Evolutionary conservation across 345 rosid genomes (phyloP), one percentile per base, ranked within the genome.

Genomic region (Erodium maritimum): DNA sequence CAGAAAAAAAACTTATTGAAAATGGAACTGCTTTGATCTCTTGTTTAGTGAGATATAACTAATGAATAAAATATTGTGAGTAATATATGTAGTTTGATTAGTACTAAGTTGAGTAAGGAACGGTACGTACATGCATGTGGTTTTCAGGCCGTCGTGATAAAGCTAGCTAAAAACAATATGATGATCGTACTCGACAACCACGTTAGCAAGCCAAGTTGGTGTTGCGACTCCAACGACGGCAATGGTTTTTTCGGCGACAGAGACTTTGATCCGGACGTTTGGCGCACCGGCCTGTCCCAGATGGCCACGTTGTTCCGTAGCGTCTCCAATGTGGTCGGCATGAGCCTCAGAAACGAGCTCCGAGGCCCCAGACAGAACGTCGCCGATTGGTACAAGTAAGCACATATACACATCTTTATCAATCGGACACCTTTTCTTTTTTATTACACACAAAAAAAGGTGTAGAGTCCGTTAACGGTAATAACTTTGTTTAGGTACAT

Each of bases 171-270:
- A 8, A 21, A 62, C 25, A 33, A 23, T 2, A 48, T 72, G 33
- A 72, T 72, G 76, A 63, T 67, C 5, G 22, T 60, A 9, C 55
- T 68, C 0, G 73, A 72, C 25, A 72, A 72, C 56, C 76, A 68
- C 22, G 52, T 72, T 13, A 72, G 69, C 50, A 64, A 58, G 37
- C 67, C 69, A 0, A 58, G 63, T 19, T 67, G 72, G 76, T 72
- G 73, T 34, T 72, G 76, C 19, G 11, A 52, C 13, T 17, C 19
- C 0, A 9, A 23, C 0, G 76, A 72, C 19, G 67, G 65, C 9
- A 72, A 61, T 5, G 72, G 66, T 29, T 72, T 67, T 66, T 65
- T 68, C 23, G 67, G 72, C 6, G 73, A 72, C 24, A 21, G 3
- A 25, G 42, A 59, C 61, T 64, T 68, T 50, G 33, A 68, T 50